Percentiles rank a stretch among this genome's conserved stretches.
Conservation (phyloP, 177 flowering plant species). For the Vitis hybrid region DNA sequence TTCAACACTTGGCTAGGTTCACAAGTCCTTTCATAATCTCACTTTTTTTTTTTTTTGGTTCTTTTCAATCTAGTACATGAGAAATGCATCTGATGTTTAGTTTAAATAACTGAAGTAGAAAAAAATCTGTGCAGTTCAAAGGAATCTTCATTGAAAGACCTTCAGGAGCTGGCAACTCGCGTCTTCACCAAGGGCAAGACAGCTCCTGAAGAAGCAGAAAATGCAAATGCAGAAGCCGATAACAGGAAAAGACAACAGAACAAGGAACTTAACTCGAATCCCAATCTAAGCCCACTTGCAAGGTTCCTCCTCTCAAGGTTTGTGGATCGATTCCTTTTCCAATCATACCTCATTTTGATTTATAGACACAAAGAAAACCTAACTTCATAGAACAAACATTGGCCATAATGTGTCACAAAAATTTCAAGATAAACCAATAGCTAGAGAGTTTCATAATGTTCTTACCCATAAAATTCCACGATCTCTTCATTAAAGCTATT, state of each 20-base stretch:
- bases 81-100: not conserved
- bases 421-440: too few relatives aligned
- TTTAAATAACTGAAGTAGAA: conserved; percentile 6
- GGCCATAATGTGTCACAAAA: too few relatives aligned
- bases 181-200: conserved; percentile 47
- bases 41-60: too few relatives aligned
- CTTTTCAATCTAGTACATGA: too few relatives aligned
- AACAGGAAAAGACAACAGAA: conserved; percentile 51
- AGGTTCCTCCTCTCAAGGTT: conserved; percentile 89
- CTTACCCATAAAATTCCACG: too few relatives aligned
- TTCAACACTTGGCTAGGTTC: conserved; percentile 82
- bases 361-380: too few relatives aligned
- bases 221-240: conserved; percentile 42
- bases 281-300: conserved; percentile 85
- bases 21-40: conserved; percentile 5
- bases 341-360: not conserved
- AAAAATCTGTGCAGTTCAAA: conserved; percentile 57
- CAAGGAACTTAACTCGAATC: conserved; percentile 48
- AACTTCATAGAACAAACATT: too few relatives aligned
- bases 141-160: conserved; percentile 72
- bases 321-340: conserved; percentile 13
- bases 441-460: too few relatives aligned
- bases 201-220: conserved; percentile 28
- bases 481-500: too few relatives aligned
- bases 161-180: conserved; percentile 69